A percentile compares a stretch with the other conserved stretches of the same genome.
phyloP scores from a whole-genome alignment of 2,329 filamentous ascomycete genomes.

The Aspergillus bombycis region DNA sequence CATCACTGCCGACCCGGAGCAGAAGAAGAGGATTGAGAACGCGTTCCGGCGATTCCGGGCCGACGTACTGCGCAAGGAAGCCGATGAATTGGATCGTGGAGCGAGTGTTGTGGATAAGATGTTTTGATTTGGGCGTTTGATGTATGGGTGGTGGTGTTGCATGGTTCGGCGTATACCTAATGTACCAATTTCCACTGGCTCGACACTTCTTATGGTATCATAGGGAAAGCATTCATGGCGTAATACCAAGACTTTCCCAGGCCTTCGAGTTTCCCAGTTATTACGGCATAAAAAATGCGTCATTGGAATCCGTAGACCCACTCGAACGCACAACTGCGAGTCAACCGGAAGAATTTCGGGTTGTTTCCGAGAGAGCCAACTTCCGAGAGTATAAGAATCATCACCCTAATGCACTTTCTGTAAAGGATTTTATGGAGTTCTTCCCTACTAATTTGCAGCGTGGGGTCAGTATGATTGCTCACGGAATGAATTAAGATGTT shows the following conservation, averaged over 20 bases:
- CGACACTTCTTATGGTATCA: not conserved
- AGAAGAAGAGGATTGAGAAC: constrained; percentile 60
- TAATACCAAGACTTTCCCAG: not conserved
- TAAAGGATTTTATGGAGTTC: constrained; percentile 57
- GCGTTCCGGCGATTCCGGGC: constrained; percentile 66
- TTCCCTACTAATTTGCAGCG: constrained; percentile 49
- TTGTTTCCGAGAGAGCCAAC: not conserved
- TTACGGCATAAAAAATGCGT: not conserved
- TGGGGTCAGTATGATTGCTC: constrained; percentile 54
- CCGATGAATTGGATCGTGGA: constrained; percentile 56
- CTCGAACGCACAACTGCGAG: not conserved
- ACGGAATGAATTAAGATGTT: constrained; percentile 47
- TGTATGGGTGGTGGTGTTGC: not conserved
- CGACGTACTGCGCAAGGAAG: constrained; percentile 64
- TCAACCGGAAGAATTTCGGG: not conserved
- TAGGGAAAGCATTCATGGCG: not conserved
- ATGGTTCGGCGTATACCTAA: not conserved
- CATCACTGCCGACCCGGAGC: constrained; percentile 59
- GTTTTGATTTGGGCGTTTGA: constrained; percentile 17
- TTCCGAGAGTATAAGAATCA: constrained; percentile 47
- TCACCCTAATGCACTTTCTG: constrained; percentile 49
- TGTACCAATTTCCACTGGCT: not conserved
- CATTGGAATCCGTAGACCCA: not conserved
- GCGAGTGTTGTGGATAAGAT: constrained; percentile 31
- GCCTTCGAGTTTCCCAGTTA: not conserved